phyloP scores from a whole-genome alignment of 2,329 filamentous ascomycete genomes.

The Fusarium incarnatum region DNA sequence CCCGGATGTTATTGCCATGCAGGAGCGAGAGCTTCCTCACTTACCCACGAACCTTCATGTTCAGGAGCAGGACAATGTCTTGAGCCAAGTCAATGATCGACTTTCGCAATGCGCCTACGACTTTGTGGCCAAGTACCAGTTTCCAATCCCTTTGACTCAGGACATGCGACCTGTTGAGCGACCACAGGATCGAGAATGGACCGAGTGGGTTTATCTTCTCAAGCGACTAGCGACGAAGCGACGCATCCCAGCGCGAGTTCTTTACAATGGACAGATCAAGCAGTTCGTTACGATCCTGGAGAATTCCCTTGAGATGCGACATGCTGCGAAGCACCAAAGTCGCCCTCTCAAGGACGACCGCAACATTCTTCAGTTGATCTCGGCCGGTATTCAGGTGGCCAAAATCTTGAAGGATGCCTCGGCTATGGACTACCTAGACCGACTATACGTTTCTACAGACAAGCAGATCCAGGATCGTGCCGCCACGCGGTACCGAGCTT shows the following conservation, averaged over 20 bases:
- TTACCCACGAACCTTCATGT: slow-evolving; percentile 85
- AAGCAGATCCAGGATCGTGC: slow-evolving; percentile 78
- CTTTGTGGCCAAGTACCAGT: slow-evolving; percentile 91
- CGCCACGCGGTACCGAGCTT: slow-evolving; percentile 50
- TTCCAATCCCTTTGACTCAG: slow-evolving; percentile 84
- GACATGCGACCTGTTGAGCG: slow-evolving; percentile 82
- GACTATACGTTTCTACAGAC: slow-evolving; percentile 85
- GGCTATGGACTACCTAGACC: slow-evolving; percentile 85
- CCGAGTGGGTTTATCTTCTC: slow-evolving; percentile 89
- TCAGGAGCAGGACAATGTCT: slow-evolving; percentile 85
- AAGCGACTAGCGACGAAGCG: slow-evolving; percentile 88
- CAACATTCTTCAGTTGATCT: slow-evolving; percentile 88
- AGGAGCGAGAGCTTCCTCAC: slow-evolving; percentile 83
- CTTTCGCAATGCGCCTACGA: slow-evolving; percentile 88
- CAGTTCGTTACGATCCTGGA: slow-evolving; percentile 89
- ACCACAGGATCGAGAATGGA: slow-evolving; percentile 86
- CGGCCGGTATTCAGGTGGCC: slow-evolving; percentile 86
- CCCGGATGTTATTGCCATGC: slow-evolving; percentile 76
- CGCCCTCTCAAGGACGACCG: slow-evolving; percentile 88
- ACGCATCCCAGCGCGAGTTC: slow-evolving; percentile 82
- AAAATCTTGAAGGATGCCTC: slow-evolving; percentile 87
- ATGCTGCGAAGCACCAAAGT: slow-evolving; percentile 85
- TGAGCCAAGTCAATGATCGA: slow-evolving; percentile 84
- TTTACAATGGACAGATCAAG: slow-evolving; percentile 92
- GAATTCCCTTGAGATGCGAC: slow-evolving; percentile 88